Evolutionary conservation across 2,329 filamentous ascomycete species (phyloP).

Genomic region (Fusarium poae): DNA sequence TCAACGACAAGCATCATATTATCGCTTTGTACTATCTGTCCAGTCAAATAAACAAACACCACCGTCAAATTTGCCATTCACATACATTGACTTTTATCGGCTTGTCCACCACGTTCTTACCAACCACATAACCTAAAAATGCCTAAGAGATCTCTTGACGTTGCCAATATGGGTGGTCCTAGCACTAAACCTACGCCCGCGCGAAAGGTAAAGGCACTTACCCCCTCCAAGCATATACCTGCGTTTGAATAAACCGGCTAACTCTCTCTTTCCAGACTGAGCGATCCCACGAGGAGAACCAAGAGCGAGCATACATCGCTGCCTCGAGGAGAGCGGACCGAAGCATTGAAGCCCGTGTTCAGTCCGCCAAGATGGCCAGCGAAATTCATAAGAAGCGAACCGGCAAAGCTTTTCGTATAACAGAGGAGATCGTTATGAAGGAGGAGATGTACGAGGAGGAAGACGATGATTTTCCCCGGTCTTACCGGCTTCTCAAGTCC

Average conservation of each 20-base stretch:
- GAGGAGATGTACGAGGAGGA: conserved; percentile 98
- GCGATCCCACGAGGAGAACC: conserved; percentile 83
- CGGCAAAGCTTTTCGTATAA: conserved; percentile 83
- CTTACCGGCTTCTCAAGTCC: conserved; percentile 73
- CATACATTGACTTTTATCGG: background rate
- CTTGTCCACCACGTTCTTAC: background rate
- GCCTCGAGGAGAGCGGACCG: conserved; percentile 89
- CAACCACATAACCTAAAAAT: conserved; percentile 43
- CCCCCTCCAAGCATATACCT: background rate
- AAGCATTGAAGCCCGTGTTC: conserved; percentile 86
- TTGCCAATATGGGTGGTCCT: conserved; percentile 42
- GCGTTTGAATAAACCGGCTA: background rate
- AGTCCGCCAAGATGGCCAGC: conserved; percentile 90
- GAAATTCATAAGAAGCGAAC: conserved; percentile 90
- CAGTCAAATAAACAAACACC: background rate
- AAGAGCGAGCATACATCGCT: conserved; percentile 91
- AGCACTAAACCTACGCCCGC: conserved; percentile 51
- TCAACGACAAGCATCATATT: background rate
- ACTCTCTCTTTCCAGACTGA: conserved; percentile 67
- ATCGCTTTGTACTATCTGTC: background rate
- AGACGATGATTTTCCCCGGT: conserved; percentile 81
- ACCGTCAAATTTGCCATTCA: background rate
- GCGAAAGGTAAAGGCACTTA: conserved; percentile 47
- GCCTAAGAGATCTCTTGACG: conserved; percentile 57
- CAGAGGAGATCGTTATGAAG: conserved; percentile 85